A percentile compares a stretch with the other conserved stretches of the same genome.
Evolutionary conservation across 2,329 filamentous ascomycete species (phyloP).

Genomic region (Chaetoscypha palmicola): DNA sequence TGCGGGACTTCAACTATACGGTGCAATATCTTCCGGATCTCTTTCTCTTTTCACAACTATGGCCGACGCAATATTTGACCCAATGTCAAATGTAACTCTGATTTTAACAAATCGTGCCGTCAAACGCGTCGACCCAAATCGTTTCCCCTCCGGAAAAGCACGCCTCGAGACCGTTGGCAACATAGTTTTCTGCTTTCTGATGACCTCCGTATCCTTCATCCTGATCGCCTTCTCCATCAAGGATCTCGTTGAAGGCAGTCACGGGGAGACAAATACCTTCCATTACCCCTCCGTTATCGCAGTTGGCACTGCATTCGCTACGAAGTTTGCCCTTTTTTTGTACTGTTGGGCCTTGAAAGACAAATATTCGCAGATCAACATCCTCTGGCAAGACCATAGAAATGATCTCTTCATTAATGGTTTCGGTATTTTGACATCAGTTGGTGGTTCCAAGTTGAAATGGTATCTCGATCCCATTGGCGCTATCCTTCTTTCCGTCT

Average conservation of each 20-base stretch:
- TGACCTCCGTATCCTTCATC: slow-evolving; percentile 86
- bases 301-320: slow-evolving; percentile 74
- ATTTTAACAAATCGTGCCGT: slow-evolving; percentile 85
- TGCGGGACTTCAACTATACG: slow-evolving; percentile 78
- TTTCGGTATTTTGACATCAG: slow-evolving; percentile 81
- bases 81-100: slow-evolving; percentile 78
- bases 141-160: slow-evolving; percentile 87
- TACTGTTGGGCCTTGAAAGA: slow-evolving; percentile 91
- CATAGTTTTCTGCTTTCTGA: slow-evolving; percentile 92
- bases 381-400: slow-evolving; percentile 93
- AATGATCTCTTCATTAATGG: slow-evolving; percentile 98
- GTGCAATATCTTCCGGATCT: slow-evolving; percentile 78
- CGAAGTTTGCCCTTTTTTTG: slow-evolving; percentile 76
- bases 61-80: slow-evolving; percentile 93
- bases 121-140: slow-evolving; percentile 73
- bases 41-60: slow-evolving; percentile 95
- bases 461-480: slow-evolving; percentile 97
- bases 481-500: slow-evolving; percentile 71
- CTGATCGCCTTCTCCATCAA: slow-evolving; percentile 81
- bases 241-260: slow-evolving; percentile 52
- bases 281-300: slow-evolving; percentile 79
- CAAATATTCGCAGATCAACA: slow-evolving; percentile 84
- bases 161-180: slow-evolving; percentile 94
- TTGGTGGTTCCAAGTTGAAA: slow-evolving; percentile 78
- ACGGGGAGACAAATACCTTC: slow-evolving; percentile 52